These are phyloP conservation scores for Podila horticola DNA, from an alignment of 192 early-diverging fungal genomes.

Conservation along the genomic window DNA sequence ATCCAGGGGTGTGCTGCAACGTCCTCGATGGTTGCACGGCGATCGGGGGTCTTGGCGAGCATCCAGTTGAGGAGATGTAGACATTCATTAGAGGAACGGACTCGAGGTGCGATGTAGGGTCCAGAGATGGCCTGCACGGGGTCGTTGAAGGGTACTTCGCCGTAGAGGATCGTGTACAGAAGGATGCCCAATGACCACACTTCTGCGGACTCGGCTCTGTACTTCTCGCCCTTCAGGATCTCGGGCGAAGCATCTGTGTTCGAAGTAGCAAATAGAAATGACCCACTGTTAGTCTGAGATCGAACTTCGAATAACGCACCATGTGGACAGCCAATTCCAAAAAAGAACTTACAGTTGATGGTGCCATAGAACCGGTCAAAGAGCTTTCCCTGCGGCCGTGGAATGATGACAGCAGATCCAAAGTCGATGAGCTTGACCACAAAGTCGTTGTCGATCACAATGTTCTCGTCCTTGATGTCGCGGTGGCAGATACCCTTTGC, in stretches of 20 bases:
- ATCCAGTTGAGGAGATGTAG: conserved; percentile 70
- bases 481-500: conserved; percentile 64
- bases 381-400: conserved; percentile 51
- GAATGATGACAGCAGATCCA: conserved; percentile 67
- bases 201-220: conserved; percentile 68
- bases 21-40: conserved; percentile 71
- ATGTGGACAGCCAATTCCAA: too few relatives aligned
- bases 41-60: conserved; percentile 67
- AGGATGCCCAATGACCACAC: conserved; percentile 77
- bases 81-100: conserved; percentile 58
- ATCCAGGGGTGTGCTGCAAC: conserved; percentile 72
- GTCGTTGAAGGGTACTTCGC: conserved; percentile 70
- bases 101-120: conserved; percentile 56
- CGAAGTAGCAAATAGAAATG: too few relatives aligned
- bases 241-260: conserved; percentile 69
- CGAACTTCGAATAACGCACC: too few relatives aligned
- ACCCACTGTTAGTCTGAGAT: too few relatives aligned
- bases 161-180: conserved; percentile 72
- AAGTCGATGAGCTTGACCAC: conserved; percentile 77
- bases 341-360: conserved; percentile 56
- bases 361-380: conserved; percentile 73
- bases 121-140: conserved; percentile 61
- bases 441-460: conserved; percentile 69
- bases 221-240: conserved; percentile 65
- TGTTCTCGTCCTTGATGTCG: conserved; percentile 78